Base-by-base conservation (phyloP, 176 grass and related monocot genomes). In the Ensete glaucum region DNA sequence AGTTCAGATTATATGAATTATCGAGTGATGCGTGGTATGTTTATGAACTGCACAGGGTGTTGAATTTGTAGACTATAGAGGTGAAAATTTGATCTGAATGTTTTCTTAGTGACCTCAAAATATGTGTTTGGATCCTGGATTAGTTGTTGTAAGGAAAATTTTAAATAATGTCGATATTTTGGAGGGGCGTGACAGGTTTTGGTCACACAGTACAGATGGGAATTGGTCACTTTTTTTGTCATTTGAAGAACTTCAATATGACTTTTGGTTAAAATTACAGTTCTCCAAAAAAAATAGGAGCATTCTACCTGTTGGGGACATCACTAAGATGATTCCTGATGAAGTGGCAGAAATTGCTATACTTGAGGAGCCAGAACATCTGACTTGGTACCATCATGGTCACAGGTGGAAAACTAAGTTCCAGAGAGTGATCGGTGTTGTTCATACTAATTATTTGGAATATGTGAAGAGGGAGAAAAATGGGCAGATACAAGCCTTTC, bases 321-420 rank as follows among this genome's bases (percentile, higher is more conserved):
- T 94, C 63, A 94, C 90, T 26, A 72, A 87, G 78, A 89, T 78
- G 9, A 85, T 99, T 80, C 84, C 86, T 74, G 95, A 91, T 83
- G 84, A 94, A 25, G 76, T 81, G 77, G 95, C 86, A 65, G 90
- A 98, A 54, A 84, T 99, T 89, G 88, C 95, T 29, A 84, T 99
- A 52, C 85, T 99, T 75, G 95, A 99, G 85, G 88, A 99, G 82
- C 95, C 95, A 75, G 95, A 99, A 74, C 95, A 99, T 85, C 88
- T 99, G 77, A 99, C 90, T 78, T 94, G 95, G 95, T 94, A 91
- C 82, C 95, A 99, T 82, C 90, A 99, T 84, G 95, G 95, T 67
- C 88, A 48, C 63, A 91, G 86, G 86, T 99, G 95, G 95, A 99
- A 94, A 87, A 87, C 68, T 53, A 94, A 99, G 73, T 99, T 99